Evolutionary conservation across 139 green algal species (phyloP).

Genomic region (Haematococcus sp.): DNA sequence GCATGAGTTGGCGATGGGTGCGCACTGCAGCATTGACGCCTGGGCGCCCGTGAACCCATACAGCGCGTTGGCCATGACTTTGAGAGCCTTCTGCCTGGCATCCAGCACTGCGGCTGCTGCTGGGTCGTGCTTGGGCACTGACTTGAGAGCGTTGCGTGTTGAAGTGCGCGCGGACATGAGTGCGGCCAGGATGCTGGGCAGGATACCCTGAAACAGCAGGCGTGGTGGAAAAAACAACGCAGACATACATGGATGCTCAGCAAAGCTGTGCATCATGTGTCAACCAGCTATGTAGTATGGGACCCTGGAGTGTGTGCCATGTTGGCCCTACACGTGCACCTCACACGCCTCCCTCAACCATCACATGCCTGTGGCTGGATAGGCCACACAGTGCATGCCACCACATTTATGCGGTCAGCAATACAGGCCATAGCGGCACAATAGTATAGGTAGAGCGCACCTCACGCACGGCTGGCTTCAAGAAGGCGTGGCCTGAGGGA

Average conservation of each 20-base stretch:
- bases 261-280: too few relatives aligned
- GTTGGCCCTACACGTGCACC: too few relatives aligned
- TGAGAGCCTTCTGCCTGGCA: conserved; percentile 78
- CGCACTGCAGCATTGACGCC: conserved; percentile 69
- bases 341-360: too few relatives aligned
- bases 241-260: too few relatives aligned
- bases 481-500: conserved; percentile 39
- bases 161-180: conserved; percentile 58
- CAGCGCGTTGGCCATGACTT: conserved; percentile 82
- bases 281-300: too few relatives aligned
- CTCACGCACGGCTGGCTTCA: conserved; percentile 48
- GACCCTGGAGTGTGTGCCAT: too few relatives aligned
- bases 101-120: conserved; percentile 62
- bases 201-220: conserved; percentile 42
- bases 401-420: background rate
- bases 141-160: conserved; percentile 54
- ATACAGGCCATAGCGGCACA: background rate
- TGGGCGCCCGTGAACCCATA: conserved; percentile 79
- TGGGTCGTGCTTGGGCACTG: background rate
- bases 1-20: conserved; percentile 76
- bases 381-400: too few relatives aligned
- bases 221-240: too few relatives aligned
- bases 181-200: conserved; percentile 69
- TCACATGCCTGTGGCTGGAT: too few relatives aligned
- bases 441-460: too few relatives aligned